Evolutionary conservation across 768 basidiomycete species (phyloP).

Genomic region (Tremella fuciformis): DNA sequence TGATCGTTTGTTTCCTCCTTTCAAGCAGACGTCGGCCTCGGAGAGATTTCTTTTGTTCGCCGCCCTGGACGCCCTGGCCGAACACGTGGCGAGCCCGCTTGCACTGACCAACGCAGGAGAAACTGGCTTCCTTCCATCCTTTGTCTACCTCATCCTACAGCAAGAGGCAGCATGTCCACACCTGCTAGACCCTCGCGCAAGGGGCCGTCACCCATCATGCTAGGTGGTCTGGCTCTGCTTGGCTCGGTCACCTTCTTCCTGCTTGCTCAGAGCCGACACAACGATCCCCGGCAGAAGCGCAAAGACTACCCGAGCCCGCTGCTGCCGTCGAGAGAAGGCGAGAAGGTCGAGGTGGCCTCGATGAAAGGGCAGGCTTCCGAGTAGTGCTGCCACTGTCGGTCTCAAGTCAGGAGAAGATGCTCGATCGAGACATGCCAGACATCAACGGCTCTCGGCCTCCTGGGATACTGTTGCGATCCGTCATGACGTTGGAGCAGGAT

Average conservation of each 20-base stretch:
- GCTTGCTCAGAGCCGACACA: slow-evolving; percentile 27
- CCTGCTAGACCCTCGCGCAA: slow-evolving; percentile 25
- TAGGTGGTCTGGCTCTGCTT: slow-evolving; percentile 35
- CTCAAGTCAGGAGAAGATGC: too few species aligned
- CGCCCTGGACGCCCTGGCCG: too few species aligned
- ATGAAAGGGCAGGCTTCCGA: slow-evolving; percentile 1
- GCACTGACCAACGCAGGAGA: too few species aligned
- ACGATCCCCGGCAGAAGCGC: slow-evolving; percentile 16
- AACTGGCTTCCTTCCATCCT: background rate
- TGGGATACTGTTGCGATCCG: too few species aligned
- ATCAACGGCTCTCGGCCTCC: too few species aligned
- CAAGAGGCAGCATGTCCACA: slow-evolving; percentile 1
- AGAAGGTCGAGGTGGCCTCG: slow-evolving; percentile 22
- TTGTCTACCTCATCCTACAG: too few species aligned
- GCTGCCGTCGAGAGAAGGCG: slow-evolving; percentile 24
- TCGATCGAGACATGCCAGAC: too few species aligned
- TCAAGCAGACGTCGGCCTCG: too few species aligned
- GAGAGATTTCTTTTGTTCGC: too few species aligned
- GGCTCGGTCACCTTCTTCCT: slow-evolving; percentile 33
- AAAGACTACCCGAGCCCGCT: slow-evolving; percentile 24
- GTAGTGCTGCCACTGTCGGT: background rate
- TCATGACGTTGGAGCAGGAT: too few species aligned
- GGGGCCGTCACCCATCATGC: slow-evolving; percentile 40
- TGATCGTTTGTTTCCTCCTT: too few species aligned
- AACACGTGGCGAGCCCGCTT: too few species aligned